Evolutionary conservation across 805 yeast genomes (phyloP), one percentile per base, ranked within the genome.

Genomic region (Candida pseudoglaebosa): DNA sequence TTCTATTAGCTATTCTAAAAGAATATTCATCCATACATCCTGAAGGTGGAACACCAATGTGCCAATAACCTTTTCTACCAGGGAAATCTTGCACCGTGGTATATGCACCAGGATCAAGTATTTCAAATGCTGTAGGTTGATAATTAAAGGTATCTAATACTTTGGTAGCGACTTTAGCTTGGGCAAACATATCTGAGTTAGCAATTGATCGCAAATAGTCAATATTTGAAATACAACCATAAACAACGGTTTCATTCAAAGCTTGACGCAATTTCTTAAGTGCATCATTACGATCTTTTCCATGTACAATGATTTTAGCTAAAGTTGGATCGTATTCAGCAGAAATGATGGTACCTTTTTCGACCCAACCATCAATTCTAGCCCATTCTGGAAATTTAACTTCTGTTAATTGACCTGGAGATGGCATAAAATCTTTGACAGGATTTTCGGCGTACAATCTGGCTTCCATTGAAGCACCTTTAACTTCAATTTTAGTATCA

Each of bases 11-110:
- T 45, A 87, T 60, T 53, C 96, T 75, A 70, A 90, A 90, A 4
- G 97, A 81, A 53, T 82, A 90, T 44, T 81, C 77, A 64, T 91
- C 99, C 98, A 91, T 93, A 43, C 98, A 96, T 33, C 99, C 99
- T 29, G 96, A 87, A 5, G 98, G 98, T 18, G 99, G 99, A 40
- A 91, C 98, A 59, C 99, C 99, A 50, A 84, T 76, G 56, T 84
- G 80, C 95, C 95, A 85, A 59, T 72, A 72, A n/a, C 88, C 83
- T 39, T 71, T 71, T 69, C 99, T 82, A 52, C 99, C 99, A 2
- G 98, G 97, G 61, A 81, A 93, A 62, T 93, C 99, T 67, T 91
- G 99, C 35, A 91, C 91, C 3, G 96, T 86, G 26, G 98, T 91
- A 64, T 88, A 88, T 30, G 96, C 91, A 44, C 77, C 77, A 2